Evolutionary conservation across 192 early-diverging fungal genomes (phyloP).

Genomic region (Backusella liffmaniae): DNA sequence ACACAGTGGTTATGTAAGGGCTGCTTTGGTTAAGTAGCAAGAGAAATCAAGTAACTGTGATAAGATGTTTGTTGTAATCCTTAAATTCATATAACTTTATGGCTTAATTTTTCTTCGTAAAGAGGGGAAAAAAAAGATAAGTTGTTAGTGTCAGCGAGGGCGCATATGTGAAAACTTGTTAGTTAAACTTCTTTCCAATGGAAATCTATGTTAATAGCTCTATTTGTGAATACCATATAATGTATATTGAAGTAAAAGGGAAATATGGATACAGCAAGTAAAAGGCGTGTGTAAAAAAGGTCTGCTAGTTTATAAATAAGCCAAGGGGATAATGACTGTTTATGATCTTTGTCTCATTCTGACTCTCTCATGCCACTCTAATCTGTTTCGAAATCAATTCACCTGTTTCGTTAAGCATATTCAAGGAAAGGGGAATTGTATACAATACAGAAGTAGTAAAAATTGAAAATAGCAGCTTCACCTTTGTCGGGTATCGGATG

Average conservation of each 20-base stretch:
- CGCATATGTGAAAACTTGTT: conserved; percentile 89
- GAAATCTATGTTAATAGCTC: conserved; percentile 21
- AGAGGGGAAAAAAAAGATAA: conserved; percentile 59
- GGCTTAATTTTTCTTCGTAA: conserved; percentile 2
- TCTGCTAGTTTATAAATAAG: conserved; percentile 38
- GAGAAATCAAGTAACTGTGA: too few relatives aligned
- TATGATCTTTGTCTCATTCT: conserved; percentile 88
- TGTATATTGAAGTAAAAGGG: conserved; percentile 82
- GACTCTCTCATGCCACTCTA: conserved; percentile 88
- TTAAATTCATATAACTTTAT: not conserved
- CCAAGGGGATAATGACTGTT: conserved; percentile 93
- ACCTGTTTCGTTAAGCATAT: conserved; percentile 78
- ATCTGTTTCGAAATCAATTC: conserved; percentile 90
- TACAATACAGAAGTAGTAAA: not conserved
- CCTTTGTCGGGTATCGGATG: conserved; percentile 81
- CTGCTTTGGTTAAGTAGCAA: too few relatives aligned
- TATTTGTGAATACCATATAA: conserved; percentile 91
- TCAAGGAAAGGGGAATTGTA: conserved; percentile 48
- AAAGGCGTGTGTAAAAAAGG: not conserved
- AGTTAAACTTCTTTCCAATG: conserved; percentile 71
- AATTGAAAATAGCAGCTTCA: conserved; percentile 38
- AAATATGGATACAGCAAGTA: conserved; percentile 82
- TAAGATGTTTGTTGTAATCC: not conserved
- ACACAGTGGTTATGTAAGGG: too few relatives aligned
- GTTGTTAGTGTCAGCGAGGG: conserved; percentile 92